phyloP scores from a whole-genome alignment of 176 grass and related monocot species.

The Elaeis guineensis region DNA sequence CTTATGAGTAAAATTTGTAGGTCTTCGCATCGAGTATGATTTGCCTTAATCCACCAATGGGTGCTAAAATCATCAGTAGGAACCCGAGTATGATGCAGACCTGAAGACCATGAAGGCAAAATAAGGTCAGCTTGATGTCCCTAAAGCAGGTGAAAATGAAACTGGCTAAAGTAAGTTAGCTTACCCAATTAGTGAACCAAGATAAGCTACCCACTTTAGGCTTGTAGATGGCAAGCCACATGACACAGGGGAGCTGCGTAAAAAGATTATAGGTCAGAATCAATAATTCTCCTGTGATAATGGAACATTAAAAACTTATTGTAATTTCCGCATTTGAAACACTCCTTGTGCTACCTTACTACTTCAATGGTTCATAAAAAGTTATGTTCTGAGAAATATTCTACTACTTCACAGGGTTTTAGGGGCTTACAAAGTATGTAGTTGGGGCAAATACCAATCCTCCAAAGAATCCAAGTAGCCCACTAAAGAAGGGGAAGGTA shows the following conservation, averaged over 20 bases:
- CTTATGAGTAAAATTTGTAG: conserved; percentile 61
- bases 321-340: no score
- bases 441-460: conserved; percentile 83
- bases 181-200: conserved; percentile 83
- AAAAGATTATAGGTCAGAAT: neutral
- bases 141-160: conserved; percentile 3
- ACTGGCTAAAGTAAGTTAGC: neutral
- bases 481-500: conserved; percentile 77
- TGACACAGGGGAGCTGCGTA: conserved; percentile 76
- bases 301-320: no score
- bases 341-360: no score
- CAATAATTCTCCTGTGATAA: no score
- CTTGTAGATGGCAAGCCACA: conserved; percentile 86
- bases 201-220: conserved; percentile 66
- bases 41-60: conserved; percentile 66
- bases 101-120: conserved; percentile 23
- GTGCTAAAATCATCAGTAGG: conserved; percentile 54
- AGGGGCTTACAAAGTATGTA: conserved; percentile 66
- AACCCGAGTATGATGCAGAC: conserved; percentile 76
- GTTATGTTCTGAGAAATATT: no score
- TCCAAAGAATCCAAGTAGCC: conserved; percentile 79
- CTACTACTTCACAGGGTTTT: neutral
- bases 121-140: neutral
- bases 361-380: no score
- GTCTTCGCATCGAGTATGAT: conserved; percentile 45